Conservation (phyloP, 2,329 filamentous ascomycete genomes). For the Berkeleyomyces basicola region DNA sequence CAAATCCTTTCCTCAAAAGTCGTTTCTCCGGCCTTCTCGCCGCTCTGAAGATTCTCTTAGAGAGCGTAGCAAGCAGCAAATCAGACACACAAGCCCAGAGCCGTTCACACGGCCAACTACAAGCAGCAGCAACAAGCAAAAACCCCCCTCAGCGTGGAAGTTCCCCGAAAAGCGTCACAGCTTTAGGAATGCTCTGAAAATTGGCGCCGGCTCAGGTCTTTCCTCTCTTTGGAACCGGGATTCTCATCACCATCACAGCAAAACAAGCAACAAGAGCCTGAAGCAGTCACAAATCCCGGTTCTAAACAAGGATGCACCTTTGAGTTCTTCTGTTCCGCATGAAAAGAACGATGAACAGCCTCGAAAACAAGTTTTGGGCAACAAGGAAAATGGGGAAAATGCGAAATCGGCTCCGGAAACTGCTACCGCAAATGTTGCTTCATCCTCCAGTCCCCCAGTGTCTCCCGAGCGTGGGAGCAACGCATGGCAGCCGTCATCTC, state of each 20-base stretch:
- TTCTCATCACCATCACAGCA: background rate
- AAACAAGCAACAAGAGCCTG: conserved; percentile 8
- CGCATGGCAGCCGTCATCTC: background rate
- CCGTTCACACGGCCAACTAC: background rate
- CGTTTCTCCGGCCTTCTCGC: conserved; percentile 3
- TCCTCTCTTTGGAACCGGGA: conserved; percentile 4
- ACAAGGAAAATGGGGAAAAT: too few relatives aligned
- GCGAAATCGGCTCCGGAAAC: too few relatives aligned
- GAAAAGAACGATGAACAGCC: too few relatives aligned
- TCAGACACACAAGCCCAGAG: background rate
- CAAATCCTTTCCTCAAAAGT: background rate
- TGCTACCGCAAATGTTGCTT: background rate
- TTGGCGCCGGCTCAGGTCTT: conserved; percentile 5
- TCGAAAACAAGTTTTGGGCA: too few relatives aligned
- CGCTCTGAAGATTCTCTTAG: background rate
- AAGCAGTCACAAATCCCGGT: background rate
- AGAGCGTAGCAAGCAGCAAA: conserved; percentile 3
- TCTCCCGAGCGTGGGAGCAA: background rate
- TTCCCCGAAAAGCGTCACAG: conserved; percentile 8
- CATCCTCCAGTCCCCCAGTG: background rate
- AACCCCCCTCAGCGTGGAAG: background rate
- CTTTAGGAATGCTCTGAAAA: conserved; percentile 5
- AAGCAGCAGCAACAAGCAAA: background rate
- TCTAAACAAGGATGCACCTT: background rate
- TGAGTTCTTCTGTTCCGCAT: background rate